Evolutionary conservation across 2,329 filamentous ascomycete species (phyloP).

Genomic region (Phoma sp.): DNA sequence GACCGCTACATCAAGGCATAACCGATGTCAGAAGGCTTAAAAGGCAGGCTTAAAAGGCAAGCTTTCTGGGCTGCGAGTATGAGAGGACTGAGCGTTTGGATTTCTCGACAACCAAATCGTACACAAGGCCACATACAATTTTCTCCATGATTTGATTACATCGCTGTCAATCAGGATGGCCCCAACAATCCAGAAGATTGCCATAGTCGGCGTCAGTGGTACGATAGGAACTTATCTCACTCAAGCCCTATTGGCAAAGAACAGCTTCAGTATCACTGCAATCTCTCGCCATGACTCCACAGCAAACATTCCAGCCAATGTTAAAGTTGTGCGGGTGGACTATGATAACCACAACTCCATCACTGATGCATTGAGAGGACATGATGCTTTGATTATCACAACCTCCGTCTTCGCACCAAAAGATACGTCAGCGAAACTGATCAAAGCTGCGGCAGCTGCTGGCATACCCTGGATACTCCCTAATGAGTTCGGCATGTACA

Average conservation of each 20-base stretch:
- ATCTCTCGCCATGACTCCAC: conserved; percentile 57
- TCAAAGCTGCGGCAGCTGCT: conserved; percentile 47
- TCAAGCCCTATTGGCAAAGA: conserved; percentile 53
- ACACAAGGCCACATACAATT: too few species aligned
- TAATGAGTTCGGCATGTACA: conserved; percentile 49
- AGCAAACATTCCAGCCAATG: conserved; percentile 50
- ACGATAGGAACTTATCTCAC: conserved; percentile 32
- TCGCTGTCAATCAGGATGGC: neutral
- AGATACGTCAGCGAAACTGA: conserved; percentile 40
- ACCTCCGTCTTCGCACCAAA: conserved; percentile 36
- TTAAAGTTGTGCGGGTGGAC: conserved; percentile 53
- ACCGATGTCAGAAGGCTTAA: too few species aligned
- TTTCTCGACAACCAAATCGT: neutral
- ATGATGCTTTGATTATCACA: conserved; percentile 52
- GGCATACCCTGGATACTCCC: conserved; percentile 50
- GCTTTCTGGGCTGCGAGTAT: neutral
- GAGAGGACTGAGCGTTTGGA: neutral
- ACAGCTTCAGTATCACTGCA: conserved; percentile 58
- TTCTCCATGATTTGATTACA: too few species aligned
- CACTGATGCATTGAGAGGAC: conserved; percentile 45
- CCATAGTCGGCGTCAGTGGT: conserved; percentile 49
- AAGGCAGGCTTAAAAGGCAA: neutral
- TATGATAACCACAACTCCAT: conserved; percentile 57
- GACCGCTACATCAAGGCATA: neutral
- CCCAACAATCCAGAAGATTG: conserved; percentile 43